These are phyloP conservation scores for Ceratocystis diversiconidia DNA, from an alignment of 2,329 filamentous ascomycete species.

Conservation along the genomic window DNA sequence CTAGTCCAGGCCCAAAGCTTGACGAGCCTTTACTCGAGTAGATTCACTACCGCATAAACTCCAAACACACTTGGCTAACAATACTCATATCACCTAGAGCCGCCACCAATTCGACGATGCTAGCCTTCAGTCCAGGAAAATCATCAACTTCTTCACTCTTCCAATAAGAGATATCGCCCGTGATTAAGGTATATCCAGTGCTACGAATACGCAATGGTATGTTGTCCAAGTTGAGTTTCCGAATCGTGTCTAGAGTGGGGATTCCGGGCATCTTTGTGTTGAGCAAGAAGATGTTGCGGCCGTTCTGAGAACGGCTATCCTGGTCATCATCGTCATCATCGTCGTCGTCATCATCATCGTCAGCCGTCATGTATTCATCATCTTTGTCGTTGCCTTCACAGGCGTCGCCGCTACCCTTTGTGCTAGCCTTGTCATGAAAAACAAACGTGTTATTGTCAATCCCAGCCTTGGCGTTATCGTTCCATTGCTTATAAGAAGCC, in stretches of 20 bases:
- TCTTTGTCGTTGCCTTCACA: conserved; percentile 13
- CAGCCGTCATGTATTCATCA: not conserved
- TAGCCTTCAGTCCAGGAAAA: conserved; percentile 40
- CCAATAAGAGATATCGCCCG: conserved; percentile 46
- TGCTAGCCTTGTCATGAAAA: conserved; percentile 24
- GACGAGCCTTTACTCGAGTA: not conserved
- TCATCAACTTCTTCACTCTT: conserved; percentile 36
- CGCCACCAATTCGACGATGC: conserved; percentile 53
- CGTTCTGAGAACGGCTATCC: not conserved
- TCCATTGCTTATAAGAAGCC: not conserved
- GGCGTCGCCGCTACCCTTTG: conserved; percentile 12
- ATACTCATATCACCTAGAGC: conserved; percentile 46
- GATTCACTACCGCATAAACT: conserved; percentile 28
- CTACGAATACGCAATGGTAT: conserved; percentile 40
- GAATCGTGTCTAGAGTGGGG: conserved; percentile 39
- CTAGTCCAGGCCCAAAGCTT: not conserved
- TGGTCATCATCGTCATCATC: conserved; percentile 17
- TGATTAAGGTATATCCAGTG: conserved; percentile 28
- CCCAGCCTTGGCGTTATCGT: not conserved
- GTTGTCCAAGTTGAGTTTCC: conserved; percentile 41
- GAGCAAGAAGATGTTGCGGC: conserved; percentile 34
- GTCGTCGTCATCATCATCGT: conserved; percentile 11
- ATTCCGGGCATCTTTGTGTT: conserved; percentile 53
- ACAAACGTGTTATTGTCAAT: conserved; percentile 1
- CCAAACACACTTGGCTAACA: conserved; percentile 42